Base-by-base conservation (phyloP, 306 rosid genomes). In the Prunus kanzakura region DNA sequence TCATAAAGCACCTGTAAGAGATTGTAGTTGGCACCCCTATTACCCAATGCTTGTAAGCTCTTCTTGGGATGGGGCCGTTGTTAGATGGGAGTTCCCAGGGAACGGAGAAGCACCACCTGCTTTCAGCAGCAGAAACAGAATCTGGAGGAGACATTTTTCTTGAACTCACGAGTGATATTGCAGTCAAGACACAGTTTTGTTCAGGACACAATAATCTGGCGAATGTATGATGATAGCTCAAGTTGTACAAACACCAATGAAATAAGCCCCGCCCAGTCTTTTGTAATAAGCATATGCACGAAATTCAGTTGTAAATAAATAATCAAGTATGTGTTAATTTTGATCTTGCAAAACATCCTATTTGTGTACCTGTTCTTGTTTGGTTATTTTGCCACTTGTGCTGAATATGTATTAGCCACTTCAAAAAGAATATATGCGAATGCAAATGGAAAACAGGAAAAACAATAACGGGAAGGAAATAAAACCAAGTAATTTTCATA, bases 11-110 rank as follows among this genome's bases (percentile, higher is more conserved):
- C 91, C 97, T 11, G 97, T 90, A 29, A 89, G 99, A 83, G 99
- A 95, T 67, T 95, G 99, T 82, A 90, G 97, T 76, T 95, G 99
- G 99, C 99, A 95, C 82, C 99, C 99, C 9, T 77, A 75, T 69
- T 87, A 88, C 68, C 89, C 91, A 2, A 89, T 78, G 89, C 93
- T 92, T 13, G 91, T 90, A 57, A 95, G 99, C 86, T 90, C 99
- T 51, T 92, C 96, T 11, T 95, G 99, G 97, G 97, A 95, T 71
- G 99, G 99, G 29, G 96, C 86, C 61, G 69, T 95, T 1, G 97
- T 87, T 71, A 95, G 84, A 88, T 95, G 97, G 97, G 94, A 91
- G 29, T 90, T 85, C 79, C 85, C 88, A 0, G 91, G 90, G 8
- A 84, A 79, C 15, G 84, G 84, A 14, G 90, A 85, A 64, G 65